A percentile compares a stretch with the other conserved stretches of the same genome.
phyloP scores from a whole-genome alignment of 1,284 basidiomycete genomes.

The Anthracocystis setariae region DNA sequence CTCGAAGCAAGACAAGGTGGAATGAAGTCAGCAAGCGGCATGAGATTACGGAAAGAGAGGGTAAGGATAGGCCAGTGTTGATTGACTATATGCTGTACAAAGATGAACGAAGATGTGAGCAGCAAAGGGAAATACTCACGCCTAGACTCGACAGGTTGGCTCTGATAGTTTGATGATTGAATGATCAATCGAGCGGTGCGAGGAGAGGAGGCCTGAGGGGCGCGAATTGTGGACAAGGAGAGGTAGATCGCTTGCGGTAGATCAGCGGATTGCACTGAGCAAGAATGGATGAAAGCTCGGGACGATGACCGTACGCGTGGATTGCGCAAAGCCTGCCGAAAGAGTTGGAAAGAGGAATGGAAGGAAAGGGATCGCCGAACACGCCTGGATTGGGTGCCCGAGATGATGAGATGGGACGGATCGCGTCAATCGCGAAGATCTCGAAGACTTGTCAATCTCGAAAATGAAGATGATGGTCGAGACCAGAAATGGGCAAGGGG shows the following conservation, averaged over 20 bases:
- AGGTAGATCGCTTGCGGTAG: constrained; percentile 19
- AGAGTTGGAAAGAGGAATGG: constrained; percentile 1
- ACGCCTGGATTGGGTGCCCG: constrained; percentile 61
- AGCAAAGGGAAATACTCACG: constrained; percentile 42
- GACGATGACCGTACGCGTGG: constrained; percentile 50
- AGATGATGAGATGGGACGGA: constrained; percentile 46
- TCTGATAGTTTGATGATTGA: constrained; percentile 45
- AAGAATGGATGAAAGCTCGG: constrained; percentile 10
- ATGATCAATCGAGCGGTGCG: constrained; percentile 54
- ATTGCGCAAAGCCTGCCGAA: constrained; percentile 42
- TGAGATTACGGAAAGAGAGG: constrained; percentile 10
- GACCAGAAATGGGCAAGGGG: constrained; percentile 10
- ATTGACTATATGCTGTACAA: constrained; percentile 1
- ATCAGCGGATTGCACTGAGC: constrained; percentile 36
- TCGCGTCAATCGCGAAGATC: constrained; percentile 49
- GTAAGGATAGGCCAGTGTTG: not conserved
- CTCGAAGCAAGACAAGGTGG: constrained; percentile 10
- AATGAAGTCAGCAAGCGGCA: constrained; percentile 25
- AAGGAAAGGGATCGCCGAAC: constrained; percentile 36
- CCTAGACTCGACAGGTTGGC: constrained; percentile 43
- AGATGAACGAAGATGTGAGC: not conserved
- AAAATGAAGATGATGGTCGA: constrained; percentile 17
- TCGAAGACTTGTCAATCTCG: constrained; percentile 30
- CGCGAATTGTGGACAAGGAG: constrained; percentile 17
- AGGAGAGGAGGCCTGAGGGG: constrained; percentile 26